These are phyloP conservation scores for Rhododendron williamsianum DNA, from an alignment of 148 eudicot species.

Conservation along the genomic window DNA sequence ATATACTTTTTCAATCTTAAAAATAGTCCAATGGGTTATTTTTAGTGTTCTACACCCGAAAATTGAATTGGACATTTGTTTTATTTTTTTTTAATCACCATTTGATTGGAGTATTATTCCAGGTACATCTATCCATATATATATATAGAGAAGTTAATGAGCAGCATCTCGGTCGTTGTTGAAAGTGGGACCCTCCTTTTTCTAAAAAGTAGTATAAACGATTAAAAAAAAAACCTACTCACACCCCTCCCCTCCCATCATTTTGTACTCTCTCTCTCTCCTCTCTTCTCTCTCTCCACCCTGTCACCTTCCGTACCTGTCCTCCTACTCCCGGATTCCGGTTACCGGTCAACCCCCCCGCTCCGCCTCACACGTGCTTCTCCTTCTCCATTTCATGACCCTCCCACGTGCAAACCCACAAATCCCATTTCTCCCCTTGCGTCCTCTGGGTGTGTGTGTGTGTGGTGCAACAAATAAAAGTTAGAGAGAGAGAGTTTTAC, in stretches of 20 bases:
- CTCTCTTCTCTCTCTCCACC: conserved; percentile 6
- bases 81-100: no score
- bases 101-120: no score
- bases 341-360: conserved; percentile 17
- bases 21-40: no score
- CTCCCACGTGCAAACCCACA: conserved; percentile 13
- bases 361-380: conserved; percentile 9
- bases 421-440: neutral
- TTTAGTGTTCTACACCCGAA: no score
- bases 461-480: conserved; percentile 47
- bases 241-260: conserved; percentile 2
- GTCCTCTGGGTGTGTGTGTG: neutral
- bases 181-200: conserved; percentile 9
- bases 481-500: conserved; percentile 14
- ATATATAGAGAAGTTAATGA: neutral
- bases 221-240: neutral
- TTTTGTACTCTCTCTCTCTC: conserved; percentile 5
- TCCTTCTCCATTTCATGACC: neutral
- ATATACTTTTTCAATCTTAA: no score
- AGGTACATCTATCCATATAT: no score
- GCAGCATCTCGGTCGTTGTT: conserved; percentile 25
- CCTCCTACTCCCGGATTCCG: conserved; percentile 17
- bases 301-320: conserved; percentile 26
- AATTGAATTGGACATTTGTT: no score
- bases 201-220: neutral